A percentile compares a stretch with the other conserved stretches of the same genome.
Conservation (phyloP, 306 rosid species). For the Cicer chorassanicum region DNA sequence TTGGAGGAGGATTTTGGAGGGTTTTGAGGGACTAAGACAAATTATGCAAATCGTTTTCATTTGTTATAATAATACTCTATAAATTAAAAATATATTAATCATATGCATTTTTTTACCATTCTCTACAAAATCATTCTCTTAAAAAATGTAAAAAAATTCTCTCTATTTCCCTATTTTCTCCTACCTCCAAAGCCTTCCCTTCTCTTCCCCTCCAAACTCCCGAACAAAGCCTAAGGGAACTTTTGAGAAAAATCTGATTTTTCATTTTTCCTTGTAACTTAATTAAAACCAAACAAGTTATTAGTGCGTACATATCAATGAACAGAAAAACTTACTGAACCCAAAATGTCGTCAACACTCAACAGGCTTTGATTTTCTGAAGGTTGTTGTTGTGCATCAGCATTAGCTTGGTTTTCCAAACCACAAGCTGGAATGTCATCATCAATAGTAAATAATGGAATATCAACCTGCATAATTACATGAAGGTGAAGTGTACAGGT, state of each 20-base stretch:
- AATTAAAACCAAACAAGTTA: slow-evolving; percentile 5
- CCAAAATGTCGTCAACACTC: slow-evolving; percentile 75
- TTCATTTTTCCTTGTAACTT: slow-evolving; percentile 1
- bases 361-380: slow-evolving; percentile 54
- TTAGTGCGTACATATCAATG: background rate
- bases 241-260: background rate
- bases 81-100: too few relatives aligned
- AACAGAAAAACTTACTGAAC: slow-evolving; percentile 60
- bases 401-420: slow-evolving; percentile 51
- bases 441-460: slow-evolving; percentile 61
- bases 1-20: too few relatives aligned
- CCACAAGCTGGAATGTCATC: slow-evolving; percentile 52
- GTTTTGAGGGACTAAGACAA: too few relatives aligned
- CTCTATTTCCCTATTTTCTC: too few relatives aligned
- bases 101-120: too few relatives aligned
- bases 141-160: too few relatives aligned
- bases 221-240: background rate
- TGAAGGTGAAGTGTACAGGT: slow-evolving; percentile 22
- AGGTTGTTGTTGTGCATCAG: slow-evolving; percentile 39
- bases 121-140: too few relatives aligned
- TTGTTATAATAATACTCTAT: too few relatives aligned
- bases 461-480: slow-evolving; percentile 61
- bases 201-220: too few relatives aligned
- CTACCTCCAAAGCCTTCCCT: too few relatives aligned
- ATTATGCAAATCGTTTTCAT: too few relatives aligned